Percentiles rank a stretch among this genome's conserved stretches.
phyloP scores from a whole-genome alignment of 805 yeast genomes.

The Candida vaughaniae region DNA sequence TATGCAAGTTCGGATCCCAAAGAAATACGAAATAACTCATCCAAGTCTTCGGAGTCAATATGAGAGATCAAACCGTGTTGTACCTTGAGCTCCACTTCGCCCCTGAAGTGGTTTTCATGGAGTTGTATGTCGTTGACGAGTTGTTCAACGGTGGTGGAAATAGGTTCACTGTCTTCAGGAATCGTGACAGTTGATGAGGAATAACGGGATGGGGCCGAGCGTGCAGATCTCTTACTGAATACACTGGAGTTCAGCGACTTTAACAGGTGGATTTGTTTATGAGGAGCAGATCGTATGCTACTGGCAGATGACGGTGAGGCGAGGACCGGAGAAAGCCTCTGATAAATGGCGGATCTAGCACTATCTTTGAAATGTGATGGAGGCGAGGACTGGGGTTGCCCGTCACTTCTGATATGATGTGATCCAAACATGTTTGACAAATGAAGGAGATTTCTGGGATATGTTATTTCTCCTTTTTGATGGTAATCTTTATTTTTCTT shows the following conservation, averaged over 20 bases:
- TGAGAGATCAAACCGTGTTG: conserved; percentile 9
- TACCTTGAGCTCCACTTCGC: conserved; percentile 12
- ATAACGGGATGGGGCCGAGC: conserved; percentile 45
- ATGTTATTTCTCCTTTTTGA: conserved; percentile 2
- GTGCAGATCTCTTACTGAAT: conserved; percentile 38
- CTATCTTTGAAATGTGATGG: conserved; percentile 42
- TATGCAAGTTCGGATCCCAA: conserved; percentile 40
- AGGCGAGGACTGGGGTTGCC: conserved; percentile 23
- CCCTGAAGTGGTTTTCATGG: conserved; percentile 26
- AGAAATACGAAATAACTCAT: conserved; percentile 35
- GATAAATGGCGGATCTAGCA: conserved; percentile 45
- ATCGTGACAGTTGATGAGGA: conserved; percentile 43
- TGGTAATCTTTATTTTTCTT: too few relatives aligned
- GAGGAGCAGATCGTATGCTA: conserved; percentile 42
- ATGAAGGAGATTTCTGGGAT: not conserved
- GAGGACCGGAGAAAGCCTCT: conserved; percentile 30
- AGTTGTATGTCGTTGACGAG: conserved; percentile 42
- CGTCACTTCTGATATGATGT: conserved; percentile 23
- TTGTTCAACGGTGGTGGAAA: conserved; percentile 43
- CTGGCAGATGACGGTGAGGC: conserved; percentile 24
- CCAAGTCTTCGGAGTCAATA: conserved; percentile 19
- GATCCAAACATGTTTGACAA: conserved; percentile 28
- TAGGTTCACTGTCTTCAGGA: conserved; percentile 44
- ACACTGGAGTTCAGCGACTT: conserved; percentile 38
- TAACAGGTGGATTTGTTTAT: conserved; percentile 20